phyloP scores from a whole-genome alignment of 345 rosid genomes.

The Combretum micranthum region DNA sequence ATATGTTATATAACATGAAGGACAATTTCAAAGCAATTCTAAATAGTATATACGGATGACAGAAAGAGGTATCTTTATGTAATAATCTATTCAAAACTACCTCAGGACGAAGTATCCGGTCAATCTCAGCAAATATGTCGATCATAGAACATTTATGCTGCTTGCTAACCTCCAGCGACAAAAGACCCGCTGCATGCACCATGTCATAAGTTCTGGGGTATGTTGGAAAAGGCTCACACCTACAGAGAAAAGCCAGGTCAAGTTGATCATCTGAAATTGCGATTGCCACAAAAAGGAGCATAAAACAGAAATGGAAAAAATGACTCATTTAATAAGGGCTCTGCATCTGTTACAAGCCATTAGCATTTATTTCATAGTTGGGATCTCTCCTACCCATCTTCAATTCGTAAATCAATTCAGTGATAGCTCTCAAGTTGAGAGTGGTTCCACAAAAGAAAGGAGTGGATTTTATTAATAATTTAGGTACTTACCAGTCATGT shows the following conservation, averaged over 20 bases:
- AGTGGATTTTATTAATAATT: too few species aligned
- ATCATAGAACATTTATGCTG: conserved; percentile 43
- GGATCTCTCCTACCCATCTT: too few species aligned
- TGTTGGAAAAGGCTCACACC: conserved; percentile 96
- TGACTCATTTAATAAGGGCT: not conserved
- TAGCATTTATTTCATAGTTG: too few species aligned
- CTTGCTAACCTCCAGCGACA: conserved; percentile 51
- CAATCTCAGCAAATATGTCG: conserved; percentile 72
- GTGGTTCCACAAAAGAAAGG: too few species aligned
- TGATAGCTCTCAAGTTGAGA: not conserved
- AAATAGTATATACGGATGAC: too few species aligned
- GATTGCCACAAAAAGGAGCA: not conserved
- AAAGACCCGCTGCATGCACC: conserved; percentile 80
- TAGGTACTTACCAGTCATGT: conserved; percentile 73
- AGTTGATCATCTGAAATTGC: not conserved
- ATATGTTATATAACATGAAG: too few species aligned
- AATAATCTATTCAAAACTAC: conserved; percentile 25
- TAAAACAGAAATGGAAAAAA: not conserved
- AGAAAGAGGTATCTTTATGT: not conserved
- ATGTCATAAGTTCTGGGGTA: conserved; percentile 94
- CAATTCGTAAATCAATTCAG: too few species aligned
- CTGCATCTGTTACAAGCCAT: not conserved
- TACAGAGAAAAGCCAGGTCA: conserved; percentile 18
- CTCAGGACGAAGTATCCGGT: conserved; percentile 97
- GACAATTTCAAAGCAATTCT: too few species aligned